Base-by-base conservation (phyloP, 495 filamentous ascomycete genomes). In the Hypoxylon lenormandii region DNA sequence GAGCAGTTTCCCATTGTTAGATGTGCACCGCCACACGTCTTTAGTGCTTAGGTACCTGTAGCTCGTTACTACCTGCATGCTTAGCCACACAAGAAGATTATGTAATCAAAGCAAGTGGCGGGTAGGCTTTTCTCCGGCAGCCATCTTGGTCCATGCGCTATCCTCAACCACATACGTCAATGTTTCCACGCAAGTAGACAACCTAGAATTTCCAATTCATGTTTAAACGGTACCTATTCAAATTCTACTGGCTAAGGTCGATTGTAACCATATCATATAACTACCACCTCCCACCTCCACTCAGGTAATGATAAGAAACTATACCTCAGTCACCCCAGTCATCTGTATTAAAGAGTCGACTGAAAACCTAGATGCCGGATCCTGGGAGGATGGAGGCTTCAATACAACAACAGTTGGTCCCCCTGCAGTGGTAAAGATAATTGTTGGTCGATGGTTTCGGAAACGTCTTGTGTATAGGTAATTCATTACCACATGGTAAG, bases 1-100 rank as follows among this genome's bases (percentile, higher is more conserved):
- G 54, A 50, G 43, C 10, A 49, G 37, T 60, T 51, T 64, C 56
- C 66, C 49, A 59, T 63, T 69, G 60, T 64, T 59, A 69, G 40
- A 53, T 18, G 30, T n/a, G 54, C 66, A 69, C 66, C 46, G 66
- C 66, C 66, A 59, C 66, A 64, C 10, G 5, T 10, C 10, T 26
- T 50, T 13, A 23, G 45, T 23, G 7, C 19, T 7, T 21, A 23
- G 5, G 26, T 19, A 19, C 42, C 6, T 42, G 21, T 22, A 49
- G 28, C 28, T 3, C 11, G n/a, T 50, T 11, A 12, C 47, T 50
- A 33, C 5, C 19, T 48, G 26, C 12, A 22, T 40, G 11, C 11
- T 40, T 5, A 5, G 42, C 42, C 42, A 45, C 42, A 18, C 5
- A n/a, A n/a, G n/a, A 15, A 43, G 40, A 43, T 43, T 43, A 43